Evolutionary conservation across 805 yeast genomes (phyloP).

Genomic region (Lipomyces kockii): DNA sequence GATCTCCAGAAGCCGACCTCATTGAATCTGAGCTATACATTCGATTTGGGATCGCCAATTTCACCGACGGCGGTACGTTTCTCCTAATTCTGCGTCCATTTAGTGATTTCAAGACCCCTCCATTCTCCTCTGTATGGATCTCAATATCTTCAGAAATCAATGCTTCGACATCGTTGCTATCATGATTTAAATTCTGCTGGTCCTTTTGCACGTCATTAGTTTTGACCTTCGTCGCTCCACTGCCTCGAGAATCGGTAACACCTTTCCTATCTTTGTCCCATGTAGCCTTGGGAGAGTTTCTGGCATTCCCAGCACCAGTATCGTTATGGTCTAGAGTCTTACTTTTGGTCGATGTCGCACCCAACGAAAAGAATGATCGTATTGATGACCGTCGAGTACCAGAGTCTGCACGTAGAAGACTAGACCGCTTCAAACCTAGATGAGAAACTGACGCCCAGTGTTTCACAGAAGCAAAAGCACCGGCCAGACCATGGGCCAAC

Average conservation of each 20-base stretch:
- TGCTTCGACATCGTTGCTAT: neutral
- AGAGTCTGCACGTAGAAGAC: neutral
- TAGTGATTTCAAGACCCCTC: neutral
- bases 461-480: conserved; percentile 9
- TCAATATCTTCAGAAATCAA: neutral
- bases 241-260: neutral
- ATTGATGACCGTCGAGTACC: neutral
- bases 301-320: neutral
- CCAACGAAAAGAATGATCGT: neutral
- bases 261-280: neutral
- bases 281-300: neutral
- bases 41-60: conserved; percentile 1
- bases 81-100: neutral
- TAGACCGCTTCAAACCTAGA: neutral
- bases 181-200: neutral
- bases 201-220: neutral
- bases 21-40: conserved; percentile 24
- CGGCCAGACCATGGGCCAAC: neutral
- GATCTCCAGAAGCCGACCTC: conserved; percentile 26
- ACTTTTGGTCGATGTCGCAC: neutral
- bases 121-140: neutral
- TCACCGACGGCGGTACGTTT: neutral
- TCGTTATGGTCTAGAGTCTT: neutral
- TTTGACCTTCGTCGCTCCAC: neutral
- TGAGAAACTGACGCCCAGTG: conserved; percentile 14